phyloP scores from a whole-genome alignment of 352 stramenopile genomes.

The Blastocystis hominis region DNA sequence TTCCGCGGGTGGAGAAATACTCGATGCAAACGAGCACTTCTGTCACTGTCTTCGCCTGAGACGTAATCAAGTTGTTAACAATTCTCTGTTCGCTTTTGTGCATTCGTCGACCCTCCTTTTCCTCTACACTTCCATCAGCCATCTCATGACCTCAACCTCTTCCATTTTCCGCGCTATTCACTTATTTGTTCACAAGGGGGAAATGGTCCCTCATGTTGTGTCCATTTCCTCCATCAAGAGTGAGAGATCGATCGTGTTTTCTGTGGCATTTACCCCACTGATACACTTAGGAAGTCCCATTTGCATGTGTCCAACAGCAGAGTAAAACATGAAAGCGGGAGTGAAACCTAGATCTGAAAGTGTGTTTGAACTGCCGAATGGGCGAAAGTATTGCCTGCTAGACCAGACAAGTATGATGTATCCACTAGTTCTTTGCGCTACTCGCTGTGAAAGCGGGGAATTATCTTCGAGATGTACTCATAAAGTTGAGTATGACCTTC shows the following conservation, averaged over 20 bases:
- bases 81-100: neutral
- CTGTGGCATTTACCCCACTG: neutral
- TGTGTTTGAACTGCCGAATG: neutral
- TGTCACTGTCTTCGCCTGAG: neutral
- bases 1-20: neutral
- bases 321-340: neutral
- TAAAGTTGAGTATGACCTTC: neutral
- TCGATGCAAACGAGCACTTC: slow-evolving; percentile 8
- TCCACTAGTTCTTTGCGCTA: neutral
- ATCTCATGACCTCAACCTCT: neutral
- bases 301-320: neutral
- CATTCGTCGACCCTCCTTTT: slow-evolving; percentile 10
- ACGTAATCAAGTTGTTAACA: neutral
- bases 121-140: neutral
- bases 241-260: neutral
- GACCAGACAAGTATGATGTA: neutral
- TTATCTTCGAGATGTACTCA: neutral
- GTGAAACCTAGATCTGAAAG: neutral
- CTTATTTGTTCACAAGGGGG: neutral
- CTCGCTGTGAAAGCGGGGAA: neutral
- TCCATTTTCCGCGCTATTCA: neutral
- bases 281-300: neutral
- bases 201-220: neutral
- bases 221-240: neutral
- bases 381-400: neutral